Conservation (phyloP, 2,329 filamentous ascomycete genomes). For the Cadophora sp. region DNA sequence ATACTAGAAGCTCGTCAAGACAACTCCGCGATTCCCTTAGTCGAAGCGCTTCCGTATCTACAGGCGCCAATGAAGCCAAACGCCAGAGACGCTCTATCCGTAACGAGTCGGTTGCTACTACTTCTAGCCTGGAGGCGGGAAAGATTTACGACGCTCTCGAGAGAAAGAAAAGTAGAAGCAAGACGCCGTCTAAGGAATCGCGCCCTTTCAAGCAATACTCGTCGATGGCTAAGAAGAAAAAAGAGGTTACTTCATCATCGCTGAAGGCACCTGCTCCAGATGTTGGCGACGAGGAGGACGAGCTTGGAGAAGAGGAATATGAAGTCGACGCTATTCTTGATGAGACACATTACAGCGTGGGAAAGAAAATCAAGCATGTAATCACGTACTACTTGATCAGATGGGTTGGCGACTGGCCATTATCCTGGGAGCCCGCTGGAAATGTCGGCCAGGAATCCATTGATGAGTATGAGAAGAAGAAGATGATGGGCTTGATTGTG, state of each 20-base stretch:
- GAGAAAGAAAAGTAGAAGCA: conserved; percentile 13
- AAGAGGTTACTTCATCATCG: neutral
- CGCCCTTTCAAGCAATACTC: conserved; percentile 5
- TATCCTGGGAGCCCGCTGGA: conserved; percentile 40
- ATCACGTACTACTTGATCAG: conserved; percentile 37
- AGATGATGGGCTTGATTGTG: neutral
- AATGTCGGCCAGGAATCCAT: conserved; percentile 32
- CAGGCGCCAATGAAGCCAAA: conserved; percentile 1
- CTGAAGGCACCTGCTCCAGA: conserved; percentile 14
- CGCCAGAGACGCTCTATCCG: conserved; percentile 1
- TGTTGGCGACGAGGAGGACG: conserved; percentile 21
- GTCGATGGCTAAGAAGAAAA: neutral
- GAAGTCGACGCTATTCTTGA: conserved; percentile 37
- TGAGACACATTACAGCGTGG: conserved; percentile 23
- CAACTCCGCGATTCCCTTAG: conserved; percentile 4
- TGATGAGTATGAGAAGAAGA: conserved; percentile 29
- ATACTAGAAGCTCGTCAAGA: conserved; percentile 1
- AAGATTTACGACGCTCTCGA: conserved; percentile 27
- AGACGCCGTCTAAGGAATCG: conserved; percentile 7
- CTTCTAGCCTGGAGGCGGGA: conserved; percentile 31
- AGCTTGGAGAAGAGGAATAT: conserved; percentile 24
- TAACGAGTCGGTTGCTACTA: conserved; percentile 22
- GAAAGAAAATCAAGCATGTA: conserved; percentile 26
- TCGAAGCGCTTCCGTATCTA: conserved; percentile 16
- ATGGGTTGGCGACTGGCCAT: conserved; percentile 32